phyloP scores from a whole-genome alignment of 2,329 filamentous ascomycete genomes.

The Cladosporium sp. region DNA sequence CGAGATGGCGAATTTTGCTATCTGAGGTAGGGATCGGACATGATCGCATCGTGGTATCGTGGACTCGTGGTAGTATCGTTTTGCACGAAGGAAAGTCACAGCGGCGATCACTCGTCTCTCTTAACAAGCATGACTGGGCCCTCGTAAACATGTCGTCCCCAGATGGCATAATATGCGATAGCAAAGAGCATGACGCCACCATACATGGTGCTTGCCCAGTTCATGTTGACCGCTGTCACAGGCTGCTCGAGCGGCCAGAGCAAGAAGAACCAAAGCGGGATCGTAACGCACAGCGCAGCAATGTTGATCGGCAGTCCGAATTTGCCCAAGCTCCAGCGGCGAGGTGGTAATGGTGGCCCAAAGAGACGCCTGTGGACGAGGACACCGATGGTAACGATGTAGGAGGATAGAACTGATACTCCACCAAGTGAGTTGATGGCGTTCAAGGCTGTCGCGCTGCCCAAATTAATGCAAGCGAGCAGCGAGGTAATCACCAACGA shows the following conservation, averaged over 20 bases:
- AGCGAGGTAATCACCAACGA: slow-evolving; percentile 21
- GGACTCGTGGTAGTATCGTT: background rate
- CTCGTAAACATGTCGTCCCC: slow-evolving; percentile 26
- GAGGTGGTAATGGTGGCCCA: slow-evolving; percentile 22
- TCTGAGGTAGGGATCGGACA: background rate
- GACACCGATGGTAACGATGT: slow-evolving; percentile 25
- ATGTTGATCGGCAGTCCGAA: slow-evolving; percentile 29
- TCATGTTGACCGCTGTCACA: slow-evolving; percentile 15
- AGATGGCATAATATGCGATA: slow-evolving; percentile 25
- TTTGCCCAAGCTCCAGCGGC: slow-evolving; percentile 26
- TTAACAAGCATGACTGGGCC: slow-evolving; percentile 24
- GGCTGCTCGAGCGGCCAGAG: slow-evolving; percentile 27
- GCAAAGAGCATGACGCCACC: slow-evolving; percentile 23
- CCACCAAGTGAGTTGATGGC: slow-evolving; percentile 22
- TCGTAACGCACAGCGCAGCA: slow-evolving; percentile 11
- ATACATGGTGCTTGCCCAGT: slow-evolving; percentile 22
- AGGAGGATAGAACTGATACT: slow-evolving; percentile 24
- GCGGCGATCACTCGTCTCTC: slow-evolving; percentile 5
- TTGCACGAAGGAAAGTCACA: background rate
- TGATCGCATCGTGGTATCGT: background rate
- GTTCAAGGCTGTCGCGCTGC: slow-evolving; percentile 19
- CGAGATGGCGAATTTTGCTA: background rate
- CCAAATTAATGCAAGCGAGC: slow-evolving; percentile 22
- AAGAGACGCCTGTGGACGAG: slow-evolving; percentile 23
- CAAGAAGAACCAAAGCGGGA: slow-evolving; percentile 32